Base-by-base conservation (phyloP, 164 flowering plant genomes). In the Amborella trichopoda region DNA sequence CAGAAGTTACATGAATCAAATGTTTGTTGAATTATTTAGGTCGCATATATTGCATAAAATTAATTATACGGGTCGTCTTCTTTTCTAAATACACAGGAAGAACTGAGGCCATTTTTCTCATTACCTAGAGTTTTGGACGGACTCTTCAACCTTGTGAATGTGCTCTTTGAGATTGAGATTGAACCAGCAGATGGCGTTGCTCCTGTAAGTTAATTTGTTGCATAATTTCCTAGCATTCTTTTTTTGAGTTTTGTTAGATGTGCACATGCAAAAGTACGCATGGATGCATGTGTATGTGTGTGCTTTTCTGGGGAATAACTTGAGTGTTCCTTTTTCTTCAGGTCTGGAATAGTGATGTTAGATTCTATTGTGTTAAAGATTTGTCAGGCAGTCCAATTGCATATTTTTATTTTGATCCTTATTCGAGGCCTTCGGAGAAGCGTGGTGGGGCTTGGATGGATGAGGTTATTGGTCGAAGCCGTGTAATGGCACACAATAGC, bases 391-490 rank as follows among this genome's bases (percentile, higher is more conserved):
- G 53, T 56, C 84, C 91, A 9, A 63, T 88, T 67, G 86, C 99
- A 32, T 88, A 84, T 70, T 93, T 93, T 65, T 93, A 88, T 49
- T 85, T 88, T 66, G 96, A 93, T 67, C 96, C 99, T 52, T 93
- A 88, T 60, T 77, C 94, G 26, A 96, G 96, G 50, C 89, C 99
- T 24, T 74, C 96, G 56, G 99, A 93, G 59, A 93, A 93, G 58
- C 71, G 80, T 24, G 94, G 83, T 48, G 99, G 99, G 54, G 99
- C 96, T 44, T 93, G 99, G 99, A 85, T 93, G 99, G 83, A 79
- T 65, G 95, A 79, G 69, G 99, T 85, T 69, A 74, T 88, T 72
- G 62, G 69, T 27, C 74, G 96, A 43, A 88, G 96, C 53, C 83
- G 75, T 48, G 86, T 70, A 46, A 60, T 88, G 50, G 77, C 95